Evolutionary conservation across 2,329 filamentous ascomycete genomes (phyloP).

Genomic region (Alternaria rosae): DNA sequence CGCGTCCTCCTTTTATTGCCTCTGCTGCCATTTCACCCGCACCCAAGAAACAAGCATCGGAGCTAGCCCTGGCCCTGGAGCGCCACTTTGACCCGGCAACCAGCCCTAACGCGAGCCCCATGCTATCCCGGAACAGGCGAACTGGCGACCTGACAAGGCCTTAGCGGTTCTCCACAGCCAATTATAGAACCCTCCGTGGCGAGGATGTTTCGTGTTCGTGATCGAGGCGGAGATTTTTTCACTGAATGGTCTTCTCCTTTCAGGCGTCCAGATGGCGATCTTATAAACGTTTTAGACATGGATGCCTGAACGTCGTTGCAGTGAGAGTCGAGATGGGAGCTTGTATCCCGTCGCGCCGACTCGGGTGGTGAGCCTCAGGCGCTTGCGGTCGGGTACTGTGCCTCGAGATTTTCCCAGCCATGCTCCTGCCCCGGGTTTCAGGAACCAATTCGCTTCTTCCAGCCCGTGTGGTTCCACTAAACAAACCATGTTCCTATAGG

Average conservation of each 20-base stretch:
- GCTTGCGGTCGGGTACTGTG: background rate
- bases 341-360: background rate
- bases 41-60: constrained; percentile 19
- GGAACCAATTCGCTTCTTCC: constrained; percentile 5
- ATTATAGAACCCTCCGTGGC: constrained; percentile 20
- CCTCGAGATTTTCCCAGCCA: constrained; percentile 4
- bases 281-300: background rate
- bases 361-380: background rate
- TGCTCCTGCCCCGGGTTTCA: background rate
- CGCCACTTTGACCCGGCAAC: constrained; percentile 38
- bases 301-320: background rate
- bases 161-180: constrained; percentile 17
- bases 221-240: constrained; percentile 16
- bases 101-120: constrained; percentile 13
- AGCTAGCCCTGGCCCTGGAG: constrained; percentile 22
- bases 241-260: constrained; percentile 4
- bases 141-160: background rate
- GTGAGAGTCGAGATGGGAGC: background rate
- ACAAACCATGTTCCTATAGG: constrained; percentile 22
- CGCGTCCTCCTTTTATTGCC: constrained; percentile 28
- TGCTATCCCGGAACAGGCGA: constrained; percentile 2
- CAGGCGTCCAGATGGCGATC: constrained; percentile 3
- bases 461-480: constrained; percentile 15
- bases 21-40: constrained; percentile 13
- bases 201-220: constrained; percentile 10